Evolutionary conservation across 495 filamentous ascomycete species (phyloP), one percentile per base, ranked within the genome.

Genomic region (Talaromyces nanjingensis): DNA sequence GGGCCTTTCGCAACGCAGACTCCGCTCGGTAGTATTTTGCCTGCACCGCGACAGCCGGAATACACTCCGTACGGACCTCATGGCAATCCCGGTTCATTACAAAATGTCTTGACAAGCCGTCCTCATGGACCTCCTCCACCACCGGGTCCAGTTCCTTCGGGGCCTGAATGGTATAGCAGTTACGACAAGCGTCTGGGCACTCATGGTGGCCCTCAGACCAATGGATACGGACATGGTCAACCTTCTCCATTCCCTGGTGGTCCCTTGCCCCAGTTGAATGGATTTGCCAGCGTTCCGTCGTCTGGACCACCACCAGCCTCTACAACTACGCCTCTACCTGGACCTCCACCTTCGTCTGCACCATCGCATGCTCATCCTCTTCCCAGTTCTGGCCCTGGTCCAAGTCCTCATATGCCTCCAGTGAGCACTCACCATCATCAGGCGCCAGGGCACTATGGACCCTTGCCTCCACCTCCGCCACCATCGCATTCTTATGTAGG

Each of bases 131-230:
- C 25, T 18, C 55, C 63, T 22, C 66, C 68, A 2, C 34, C 65
- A 37, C 71, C 74, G 29, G 65, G 70, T 25, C 45, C 37, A 31
- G 33, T 16, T 57, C 73, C 71, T 62, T 67, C 42, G 34, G 70
- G 73, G 14, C 65, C 71, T 49, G 71, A 68, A 33, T 71, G 72
- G 69, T 72, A 69, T 45, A 63, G 67, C 1, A 71, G 74, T 12
- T 81, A 78, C 57, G 78, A 81, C 59, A 74, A 73, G 59, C 72
- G 74, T 3, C 64, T 71, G 3, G 60, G 59, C n/a, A 27, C 20
- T 56, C 67, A 79, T 62, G 77, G 75, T 54, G 18, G 77, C 74
- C 64, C 71, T 70, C 62, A 61, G 24, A 9, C 52, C 33, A 65
- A 63, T 45, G 61, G 63, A n/a, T 59, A 59, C 58, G 62, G 64